Conservation (phyloP, 306 rosid genomes). For the Vachellia pachyceras region DNA sequence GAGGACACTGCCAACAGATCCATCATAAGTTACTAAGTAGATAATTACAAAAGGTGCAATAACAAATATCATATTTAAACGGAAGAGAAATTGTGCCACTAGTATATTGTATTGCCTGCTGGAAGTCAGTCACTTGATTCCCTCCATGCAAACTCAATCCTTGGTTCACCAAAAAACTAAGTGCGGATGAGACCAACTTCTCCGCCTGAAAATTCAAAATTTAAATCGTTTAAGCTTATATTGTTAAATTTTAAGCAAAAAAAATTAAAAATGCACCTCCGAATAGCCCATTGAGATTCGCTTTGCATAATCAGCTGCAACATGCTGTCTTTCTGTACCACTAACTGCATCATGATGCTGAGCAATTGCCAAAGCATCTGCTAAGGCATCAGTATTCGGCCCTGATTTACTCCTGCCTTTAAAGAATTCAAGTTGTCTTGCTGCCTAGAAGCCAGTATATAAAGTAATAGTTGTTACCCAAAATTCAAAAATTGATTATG, state of each 20-base stretch:
- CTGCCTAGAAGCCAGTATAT: conserved; percentile 61
- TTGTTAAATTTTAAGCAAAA: conserved; percentile 30
- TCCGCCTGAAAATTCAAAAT: conserved; percentile 63
- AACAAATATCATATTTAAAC: not conserved
- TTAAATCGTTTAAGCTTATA: conserved; percentile 27
- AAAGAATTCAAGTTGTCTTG: conserved; percentile 79
- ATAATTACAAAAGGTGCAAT: conserved; percentile 27
- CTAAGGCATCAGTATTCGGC: conserved; percentile 67
- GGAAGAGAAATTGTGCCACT: conserved; percentile 17
- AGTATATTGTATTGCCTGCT: conserved; percentile 61
- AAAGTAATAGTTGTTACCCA: conserved; percentile 21
- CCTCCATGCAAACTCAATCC: conserved; percentile 40
- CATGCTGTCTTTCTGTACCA: conserved; percentile 89
- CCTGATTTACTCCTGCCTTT: conserved; percentile 64
- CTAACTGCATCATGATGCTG: conserved; percentile 96
- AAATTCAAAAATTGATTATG: conserved; percentile 18
- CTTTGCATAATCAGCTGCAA: conserved; percentile 82
- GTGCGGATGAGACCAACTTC: conserved; percentile 71
- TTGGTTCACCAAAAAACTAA: conserved; percentile 62
- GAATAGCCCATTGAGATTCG: conserved; percentile 59
- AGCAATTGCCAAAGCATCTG: conserved; percentile 86
- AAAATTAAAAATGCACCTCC: conserved; percentile 48
- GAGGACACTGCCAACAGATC: conserved; percentile 79
- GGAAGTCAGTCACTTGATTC: conserved; percentile 49
- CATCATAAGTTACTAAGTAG: conserved; percentile 34